phyloP scores from a whole-genome alignment of 1,139 yeast species.

The Saccharomycopsis phalli region DNA sequence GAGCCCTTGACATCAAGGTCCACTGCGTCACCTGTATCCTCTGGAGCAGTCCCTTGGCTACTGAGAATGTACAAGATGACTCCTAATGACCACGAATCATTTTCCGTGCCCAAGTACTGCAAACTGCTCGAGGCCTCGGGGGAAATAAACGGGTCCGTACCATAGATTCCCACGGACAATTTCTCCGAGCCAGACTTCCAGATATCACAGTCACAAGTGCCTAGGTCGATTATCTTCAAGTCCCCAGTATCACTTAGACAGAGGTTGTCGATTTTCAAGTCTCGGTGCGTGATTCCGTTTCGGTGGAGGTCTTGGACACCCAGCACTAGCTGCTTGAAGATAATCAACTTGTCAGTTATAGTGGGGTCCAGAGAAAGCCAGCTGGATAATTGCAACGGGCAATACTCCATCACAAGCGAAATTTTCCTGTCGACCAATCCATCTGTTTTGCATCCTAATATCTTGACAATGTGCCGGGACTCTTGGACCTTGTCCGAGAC shows the following conservation, averaged over 20 bases:
- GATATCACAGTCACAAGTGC: slow-evolving; percentile 52
- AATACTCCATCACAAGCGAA: slow-evolving; percentile 12
- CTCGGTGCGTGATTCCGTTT: slow-evolving; percentile 64
- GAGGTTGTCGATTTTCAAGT: slow-evolving; percentile 65
- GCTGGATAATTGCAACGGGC: slow-evolving; percentile 10
- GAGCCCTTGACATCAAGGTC: slow-evolving; percentile 5
- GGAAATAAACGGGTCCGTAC: slow-evolving; percentile 60
- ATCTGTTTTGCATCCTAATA: neutral
- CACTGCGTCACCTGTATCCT: neutral
- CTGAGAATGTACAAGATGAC: slow-evolving; percentile 33
- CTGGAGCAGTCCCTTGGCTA: slow-evolving; percentile 18
- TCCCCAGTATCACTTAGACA: slow-evolving; percentile 59
- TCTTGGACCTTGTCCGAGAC: slow-evolving; percentile 23
- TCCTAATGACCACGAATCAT: slow-evolving; percentile 56
- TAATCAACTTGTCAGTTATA: neutral
- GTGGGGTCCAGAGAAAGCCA: slow-evolving; percentile 7
- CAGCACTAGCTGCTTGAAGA: slow-evolving; percentile 47
- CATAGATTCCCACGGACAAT: slow-evolving; percentile 51
- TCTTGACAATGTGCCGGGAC: neutral
- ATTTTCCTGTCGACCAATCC: slow-evolving; percentile 2
- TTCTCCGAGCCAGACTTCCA: slow-evolving; percentile 90
- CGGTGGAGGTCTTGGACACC: slow-evolving; percentile 54
- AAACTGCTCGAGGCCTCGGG: slow-evolving; percentile 51
- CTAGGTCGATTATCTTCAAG: slow-evolving; percentile 68
- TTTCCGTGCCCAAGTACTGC: slow-evolving; percentile 55